These are phyloP conservation scores for Cyclotella baltica DNA, from an alignment of 108 stramenopile genomes.

Conservation along the genomic window DNA sequence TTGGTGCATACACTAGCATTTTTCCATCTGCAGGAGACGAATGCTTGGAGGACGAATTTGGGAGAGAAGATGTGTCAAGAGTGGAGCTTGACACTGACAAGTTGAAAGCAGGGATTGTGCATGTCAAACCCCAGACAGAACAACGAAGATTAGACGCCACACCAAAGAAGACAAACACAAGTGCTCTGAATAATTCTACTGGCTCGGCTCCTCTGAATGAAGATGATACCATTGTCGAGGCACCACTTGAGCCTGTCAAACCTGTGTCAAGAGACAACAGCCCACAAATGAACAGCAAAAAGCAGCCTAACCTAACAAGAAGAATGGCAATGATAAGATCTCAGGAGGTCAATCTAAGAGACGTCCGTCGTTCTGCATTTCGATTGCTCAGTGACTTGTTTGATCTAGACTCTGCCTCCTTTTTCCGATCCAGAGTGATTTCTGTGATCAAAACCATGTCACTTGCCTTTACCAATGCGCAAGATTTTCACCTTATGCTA, in stretches of 20 bases:
- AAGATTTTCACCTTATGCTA: constrained; percentile 77
- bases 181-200: background rate
- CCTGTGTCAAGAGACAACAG: background rate
- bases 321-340: constrained; percentile 47
- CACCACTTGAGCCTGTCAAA: background rate
- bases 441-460: constrained; percentile 84
- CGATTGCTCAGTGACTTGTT: constrained; percentile 77
- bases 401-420: constrained; percentile 89
- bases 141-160: background rate
- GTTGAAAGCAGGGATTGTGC: constrained; percentile 43
- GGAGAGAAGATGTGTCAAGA: constrained; percentile 41
- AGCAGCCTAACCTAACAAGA: constrained; percentile 33
- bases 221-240: constrained; percentile 17
- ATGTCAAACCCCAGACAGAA: constrained; percentile 38
- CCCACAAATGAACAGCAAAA: background rate
- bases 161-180: constrained; percentile 15
- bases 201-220: background rate
- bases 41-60: constrained; percentile 33
- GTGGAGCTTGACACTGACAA: constrained; percentile 47
- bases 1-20: constrained; percentile 75
- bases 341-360: constrained; percentile 70
- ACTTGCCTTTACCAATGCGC: constrained; percentile 72
- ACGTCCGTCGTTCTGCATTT: constrained; percentile 77
- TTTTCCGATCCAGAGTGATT: constrained; percentile 81
- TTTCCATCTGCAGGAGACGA: constrained; percentile 59